Percentiles rank a stretch among this genome's conserved stretches.
phyloP scores from a whole-genome alignment of 2,329 filamentous ascomycete species.

The Fusarium haematococcum region DNA sequence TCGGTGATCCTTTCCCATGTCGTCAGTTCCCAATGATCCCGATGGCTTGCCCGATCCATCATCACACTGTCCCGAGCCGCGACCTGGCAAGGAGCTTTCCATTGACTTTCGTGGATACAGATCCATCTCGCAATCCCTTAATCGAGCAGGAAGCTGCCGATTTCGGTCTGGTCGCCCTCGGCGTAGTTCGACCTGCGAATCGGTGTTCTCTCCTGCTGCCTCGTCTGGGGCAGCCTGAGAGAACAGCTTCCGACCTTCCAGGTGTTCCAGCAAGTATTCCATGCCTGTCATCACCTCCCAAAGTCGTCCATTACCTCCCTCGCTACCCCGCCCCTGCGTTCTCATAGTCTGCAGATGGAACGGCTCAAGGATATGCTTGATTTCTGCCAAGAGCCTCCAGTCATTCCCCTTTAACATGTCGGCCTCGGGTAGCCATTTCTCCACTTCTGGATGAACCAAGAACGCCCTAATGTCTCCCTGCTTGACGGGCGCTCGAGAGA shows the following conservation, averaged over 20 bases:
- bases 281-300: neutral
- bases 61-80: neutral
- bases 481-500: conserved; percentile 3
- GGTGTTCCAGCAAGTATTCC: neutral
- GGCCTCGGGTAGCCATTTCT: neutral
- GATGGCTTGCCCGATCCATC: neutral
- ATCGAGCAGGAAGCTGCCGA: neutral
- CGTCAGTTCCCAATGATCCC: neutral
- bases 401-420: neutral
- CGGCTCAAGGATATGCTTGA: neutral
- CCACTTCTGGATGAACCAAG: neutral
- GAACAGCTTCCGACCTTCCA: neutral
- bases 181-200: neutral
- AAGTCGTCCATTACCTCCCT: neutral
- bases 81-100: neutral
- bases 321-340: neutral
- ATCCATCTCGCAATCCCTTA: neutral
- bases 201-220: neutral
- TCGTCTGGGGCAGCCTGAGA: neutral
- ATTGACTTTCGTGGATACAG: neutral
- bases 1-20: neutral
- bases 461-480: conserved; percentile 5
- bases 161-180: neutral
- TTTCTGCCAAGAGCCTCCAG: neutral
- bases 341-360: neutral